Conservation (phyloP, 495 filamentous ascomycete species). For the Pseudoneurospora amorphoporcata region DNA sequence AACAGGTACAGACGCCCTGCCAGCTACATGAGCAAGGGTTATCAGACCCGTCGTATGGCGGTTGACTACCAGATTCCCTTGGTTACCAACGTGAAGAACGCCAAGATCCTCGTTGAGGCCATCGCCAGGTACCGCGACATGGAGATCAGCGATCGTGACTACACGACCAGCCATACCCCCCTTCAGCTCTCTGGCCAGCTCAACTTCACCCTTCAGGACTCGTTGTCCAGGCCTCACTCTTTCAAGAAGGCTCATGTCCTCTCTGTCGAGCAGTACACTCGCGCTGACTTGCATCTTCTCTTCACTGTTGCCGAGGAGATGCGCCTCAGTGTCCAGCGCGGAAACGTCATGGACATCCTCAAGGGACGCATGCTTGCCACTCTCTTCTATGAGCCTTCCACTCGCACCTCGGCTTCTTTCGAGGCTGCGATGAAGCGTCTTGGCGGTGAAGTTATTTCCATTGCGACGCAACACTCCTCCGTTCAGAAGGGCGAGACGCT, state of each 20-base stretch:
- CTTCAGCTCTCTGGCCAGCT: conserved; percentile 54
- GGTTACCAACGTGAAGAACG: conserved; percentile 98
- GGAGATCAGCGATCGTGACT: conserved; percentile 71
- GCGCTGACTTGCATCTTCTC: conserved; percentile 77
- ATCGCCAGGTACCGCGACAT: conserved; percentile 80
- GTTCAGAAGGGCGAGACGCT: conserved; percentile 88
- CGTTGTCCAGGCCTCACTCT: conserved; percentile 61
- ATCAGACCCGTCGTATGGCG: conserved; percentile 90
- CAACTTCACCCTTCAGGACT: conserved; percentile 44
- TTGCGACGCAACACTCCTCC: conserved; percentile 70
- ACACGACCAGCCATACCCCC: conserved; percentile 76
- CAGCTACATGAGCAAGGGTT: conserved; percentile 97
- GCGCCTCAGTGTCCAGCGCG: conserved; percentile 81
- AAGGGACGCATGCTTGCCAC: conserved; percentile 77
- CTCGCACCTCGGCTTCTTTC: conserved; percentile 90
- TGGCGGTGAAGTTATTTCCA: conserved; percentile 69
- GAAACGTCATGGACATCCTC: conserved; percentile 79
- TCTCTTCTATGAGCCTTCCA: conserved; percentile 96
- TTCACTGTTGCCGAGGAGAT: conserved; percentile 97
- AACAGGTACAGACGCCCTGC: conserved; percentile 92
- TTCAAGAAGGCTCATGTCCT: conserved; percentile 83
- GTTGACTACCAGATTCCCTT: conserved; percentile 97
- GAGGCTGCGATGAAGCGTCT: conserved; percentile 97
- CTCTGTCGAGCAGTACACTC: conserved; percentile 80
- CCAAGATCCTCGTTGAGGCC: conserved; percentile 92